Evolutionary conservation across 352 stramenopile genomes (phyloP).

Genomic region (Phytophthora tubulina): DNA sequence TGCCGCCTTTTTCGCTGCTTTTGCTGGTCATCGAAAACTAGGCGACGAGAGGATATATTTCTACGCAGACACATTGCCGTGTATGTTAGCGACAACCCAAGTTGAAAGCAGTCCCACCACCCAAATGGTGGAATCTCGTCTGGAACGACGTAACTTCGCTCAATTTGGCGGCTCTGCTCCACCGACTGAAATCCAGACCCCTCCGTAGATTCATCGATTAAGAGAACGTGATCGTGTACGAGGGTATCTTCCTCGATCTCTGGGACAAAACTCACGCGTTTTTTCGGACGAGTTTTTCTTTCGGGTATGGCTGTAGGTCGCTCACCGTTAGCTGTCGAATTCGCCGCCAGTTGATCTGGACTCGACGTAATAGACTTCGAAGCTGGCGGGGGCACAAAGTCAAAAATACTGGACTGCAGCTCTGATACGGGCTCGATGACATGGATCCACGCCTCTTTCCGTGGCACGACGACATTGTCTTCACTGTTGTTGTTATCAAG

Average conservation of each 20-base stretch:
- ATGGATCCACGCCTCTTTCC: slow-evolving; percentile 62
- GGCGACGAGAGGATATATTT: slow-evolving; percentile 52
- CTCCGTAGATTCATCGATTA: slow-evolving; percentile 26
- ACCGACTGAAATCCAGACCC: slow-evolving; percentile 25
- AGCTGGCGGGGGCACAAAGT: slow-evolving; percentile 41
- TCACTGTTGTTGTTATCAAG: slow-evolving; percentile 14
- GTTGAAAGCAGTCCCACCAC: slow-evolving; percentile 58
- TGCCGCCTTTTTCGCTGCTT: slow-evolving; percentile 19
- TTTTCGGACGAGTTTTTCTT: slow-evolving; percentile 17
- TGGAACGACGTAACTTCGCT: slow-evolving; percentile 55
- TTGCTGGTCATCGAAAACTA: slow-evolving; percentile 42
- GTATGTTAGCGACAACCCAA: slow-evolving; percentile 61
- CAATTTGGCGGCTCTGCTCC: slow-evolving; percentile 50
- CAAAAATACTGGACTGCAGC: slow-evolving; percentile 60
- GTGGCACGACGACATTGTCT: neutral
- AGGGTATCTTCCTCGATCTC: slow-evolving; percentile 23
- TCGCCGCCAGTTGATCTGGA: neutral
- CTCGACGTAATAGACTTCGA: neutral
- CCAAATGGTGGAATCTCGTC: slow-evolving; percentile 59
- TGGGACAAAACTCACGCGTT: slow-evolving; percentile 36
- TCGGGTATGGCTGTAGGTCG: neutral
- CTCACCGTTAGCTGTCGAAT: neutral
- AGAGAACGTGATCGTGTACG: slow-evolving; percentile 27
- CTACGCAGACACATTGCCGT: slow-evolving; percentile 58
- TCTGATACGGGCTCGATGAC: slow-evolving; percentile 22